A percentile compares a stretch with the other conserved stretches of the same genome.
These are phyloP conservation scores for Penicillium vulpinum DNA, from an alignment of 2,329 filamentous ascomycete genomes.

Conservation along the genomic window DNA sequence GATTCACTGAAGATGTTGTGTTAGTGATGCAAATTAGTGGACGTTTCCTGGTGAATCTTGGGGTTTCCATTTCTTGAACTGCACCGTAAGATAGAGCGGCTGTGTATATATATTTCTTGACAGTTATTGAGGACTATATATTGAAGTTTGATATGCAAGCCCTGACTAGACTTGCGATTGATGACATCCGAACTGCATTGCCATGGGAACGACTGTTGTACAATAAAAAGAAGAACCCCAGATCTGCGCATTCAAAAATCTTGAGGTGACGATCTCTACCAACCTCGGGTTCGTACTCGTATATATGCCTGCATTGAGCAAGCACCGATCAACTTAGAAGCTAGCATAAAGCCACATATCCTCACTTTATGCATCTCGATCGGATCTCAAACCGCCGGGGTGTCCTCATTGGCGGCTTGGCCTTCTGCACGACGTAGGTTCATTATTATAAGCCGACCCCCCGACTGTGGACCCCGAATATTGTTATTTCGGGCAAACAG, in stretches of 20 bases:
- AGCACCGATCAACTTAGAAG: background rate
- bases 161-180: background rate
- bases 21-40: background rate
- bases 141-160: background rate
- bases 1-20: background rate
- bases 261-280: background rate
- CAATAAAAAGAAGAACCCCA: background rate
- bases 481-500: background rate
- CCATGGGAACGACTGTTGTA: background rate
- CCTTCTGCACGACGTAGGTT: background rate
- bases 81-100: background rate
- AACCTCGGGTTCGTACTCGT: conserved; percentile 4
- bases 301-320: background rate
- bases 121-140: background rate
- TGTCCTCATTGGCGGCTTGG: background rate
- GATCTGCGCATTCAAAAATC: background rate
- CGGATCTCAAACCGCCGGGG: background rate
- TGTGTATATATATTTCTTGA: background rate
- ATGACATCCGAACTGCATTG: background rate
- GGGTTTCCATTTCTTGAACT: background rate
- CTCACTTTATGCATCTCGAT: conserved; percentile 19
- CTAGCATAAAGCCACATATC: background rate
- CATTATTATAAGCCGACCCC: background rate
- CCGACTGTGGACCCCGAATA: background rate
- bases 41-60: background rate